Evolutionary conservation across 2,329 filamentous ascomycete species (phyloP), one percentile per base, ranked within the genome.

Genomic region (Mycosphaerelloides madeirae): DNA sequence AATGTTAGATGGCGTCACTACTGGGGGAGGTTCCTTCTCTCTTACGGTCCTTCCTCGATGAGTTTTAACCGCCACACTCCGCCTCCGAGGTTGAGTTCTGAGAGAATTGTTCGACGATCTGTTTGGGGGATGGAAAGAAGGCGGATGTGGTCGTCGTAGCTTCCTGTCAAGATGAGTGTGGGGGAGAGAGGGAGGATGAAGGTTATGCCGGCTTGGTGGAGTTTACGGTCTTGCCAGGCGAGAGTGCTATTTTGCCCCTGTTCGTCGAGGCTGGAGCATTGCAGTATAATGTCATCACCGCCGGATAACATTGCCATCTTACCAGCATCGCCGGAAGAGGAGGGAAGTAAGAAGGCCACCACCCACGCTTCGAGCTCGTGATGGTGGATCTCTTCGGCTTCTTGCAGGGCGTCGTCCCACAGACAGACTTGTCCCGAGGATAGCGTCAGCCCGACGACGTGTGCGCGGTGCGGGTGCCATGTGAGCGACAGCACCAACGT

Each of bases 131-230:
- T 68, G 1, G 74, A 64, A 38, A 85, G 76, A 1, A 95, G 72
- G 11, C 91, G 79, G 14, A 97, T 71, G 49, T 76, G 73, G 57
- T 97, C 90, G 58, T 97, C 93, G 60, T 97, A 98, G 61, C 87
- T 94, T 3, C 93, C 93, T 0, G 90, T 96, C 2, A 95, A 59
- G 2, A 95, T 65, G 3, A 93, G 60, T 3, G 74, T 71, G 1
- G 73, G 72, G 3, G 70, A 69, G 2, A 95, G 68, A 0, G 89
- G 87, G 2, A 96, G 66, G 42, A 97, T 93, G 2, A 87, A 81
- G 0, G 90, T 95, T 1, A 97, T 85, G 9, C 93, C 91, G 1
- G 89, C 88, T n/a, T 74, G 73, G 58, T 95, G 88, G 13, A 77
- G 74, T 49, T 74, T 81, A 16, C 70, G 68, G 54, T 81, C 77